Evolutionary conservation across 129 eudicot species (phyloP).

Genomic region (Centrapalus pauciflorus): DNA sequence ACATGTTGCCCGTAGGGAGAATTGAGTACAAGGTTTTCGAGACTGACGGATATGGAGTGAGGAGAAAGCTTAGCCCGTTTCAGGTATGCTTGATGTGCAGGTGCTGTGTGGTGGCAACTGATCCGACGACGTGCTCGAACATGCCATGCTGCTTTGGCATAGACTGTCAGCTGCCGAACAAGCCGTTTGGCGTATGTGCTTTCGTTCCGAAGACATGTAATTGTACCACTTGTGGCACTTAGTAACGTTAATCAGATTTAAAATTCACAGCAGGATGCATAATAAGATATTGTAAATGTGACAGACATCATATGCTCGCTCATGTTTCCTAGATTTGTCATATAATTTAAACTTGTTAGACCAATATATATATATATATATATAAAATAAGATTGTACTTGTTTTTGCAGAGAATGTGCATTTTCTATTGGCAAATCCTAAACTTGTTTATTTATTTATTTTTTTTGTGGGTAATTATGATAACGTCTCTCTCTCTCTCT

Average conservation of each 20-base stretch:
- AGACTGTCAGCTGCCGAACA: conserved; percentile 51
- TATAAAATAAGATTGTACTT: conserved; percentile 12
- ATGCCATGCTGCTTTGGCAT: conserved; percentile 49
- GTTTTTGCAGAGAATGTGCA: conserved; percentile 31
- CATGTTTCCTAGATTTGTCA: conserved; percentile 23
- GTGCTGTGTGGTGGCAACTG: conserved; percentile 30
- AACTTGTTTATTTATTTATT: no score
- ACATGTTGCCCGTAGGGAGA: no score
- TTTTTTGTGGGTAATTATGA: no score
- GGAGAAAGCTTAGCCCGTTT: conserved; percentile 35
- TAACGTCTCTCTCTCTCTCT: no score
- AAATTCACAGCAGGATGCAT: no score
- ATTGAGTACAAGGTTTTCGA: no score
- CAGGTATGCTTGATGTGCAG: conserved; percentile 42
- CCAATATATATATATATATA: neutral
- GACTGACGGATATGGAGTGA: no score
- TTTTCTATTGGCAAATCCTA: conserved; percentile 27
- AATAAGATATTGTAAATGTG: conserved; percentile 12
- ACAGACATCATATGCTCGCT: conserved; percentile 18
- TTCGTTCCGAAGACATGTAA: conserved; percentile 45
- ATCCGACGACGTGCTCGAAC: conserved; percentile 37
- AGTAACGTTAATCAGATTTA: no score
- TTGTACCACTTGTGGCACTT: conserved; percentile 36
- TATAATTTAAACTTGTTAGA: conserved; percentile 5
- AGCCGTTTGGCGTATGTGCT: conserved; percentile 48